phyloP scores from a whole-genome alignment of 2,329 filamentous ascomycete genomes.

The Alternaria novae-zelandiae region DNA sequence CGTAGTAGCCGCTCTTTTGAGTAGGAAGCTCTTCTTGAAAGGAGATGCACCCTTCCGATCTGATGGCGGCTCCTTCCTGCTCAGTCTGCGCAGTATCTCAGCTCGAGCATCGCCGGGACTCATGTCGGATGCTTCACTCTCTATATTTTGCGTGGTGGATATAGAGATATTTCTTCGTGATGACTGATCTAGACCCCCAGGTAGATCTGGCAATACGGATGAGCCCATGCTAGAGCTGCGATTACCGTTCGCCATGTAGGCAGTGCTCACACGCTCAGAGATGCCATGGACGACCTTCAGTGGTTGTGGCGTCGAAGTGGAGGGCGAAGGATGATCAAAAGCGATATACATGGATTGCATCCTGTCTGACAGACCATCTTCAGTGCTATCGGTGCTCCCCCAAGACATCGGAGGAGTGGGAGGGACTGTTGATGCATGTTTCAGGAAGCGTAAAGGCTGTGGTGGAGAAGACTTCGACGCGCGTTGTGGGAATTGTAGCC shows the following conservation, averaged over 20 bases:
- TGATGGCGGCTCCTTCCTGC: constrained; percentile 4
- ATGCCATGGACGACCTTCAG: constrained; percentile 6
- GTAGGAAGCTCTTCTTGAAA: constrained; percentile 17
- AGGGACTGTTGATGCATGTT: constrained; percentile 10
- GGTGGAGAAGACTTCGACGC: neutral
- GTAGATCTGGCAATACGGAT: neutral
- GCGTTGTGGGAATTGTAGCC: neutral
- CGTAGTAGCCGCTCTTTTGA: constrained; percentile 16
- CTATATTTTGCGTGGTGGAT: constrained; percentile 9
- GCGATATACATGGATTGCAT: constrained; percentile 18
- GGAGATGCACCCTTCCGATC: constrained; percentile 8
- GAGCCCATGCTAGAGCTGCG: constrained; percentile 2
- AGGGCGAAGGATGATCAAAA: neutral
- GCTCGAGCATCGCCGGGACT: constrained; percentile 16
- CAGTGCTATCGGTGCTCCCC: constrained; percentile 11
- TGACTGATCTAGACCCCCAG: constrained; percentile 11
- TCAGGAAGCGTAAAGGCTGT: constrained; percentile 14
- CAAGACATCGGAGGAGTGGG: constrained; percentile 22
- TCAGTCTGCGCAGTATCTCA: constrained; percentile 18
- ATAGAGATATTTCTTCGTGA: constrained; percentile 16
- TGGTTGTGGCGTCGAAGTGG: constrained; percentile 5
- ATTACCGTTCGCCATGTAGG: constrained; percentile 15
- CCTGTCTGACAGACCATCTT: constrained; percentile 16
- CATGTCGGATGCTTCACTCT: constrained; percentile 17
- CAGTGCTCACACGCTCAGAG: constrained; percentile 16